A percentile compares a stretch with the other conserved stretches of the same genome.
phyloP scores from a whole-genome alignment of 192 early-diverging fungal species.

The Funneliformis geosporum region DNA sequence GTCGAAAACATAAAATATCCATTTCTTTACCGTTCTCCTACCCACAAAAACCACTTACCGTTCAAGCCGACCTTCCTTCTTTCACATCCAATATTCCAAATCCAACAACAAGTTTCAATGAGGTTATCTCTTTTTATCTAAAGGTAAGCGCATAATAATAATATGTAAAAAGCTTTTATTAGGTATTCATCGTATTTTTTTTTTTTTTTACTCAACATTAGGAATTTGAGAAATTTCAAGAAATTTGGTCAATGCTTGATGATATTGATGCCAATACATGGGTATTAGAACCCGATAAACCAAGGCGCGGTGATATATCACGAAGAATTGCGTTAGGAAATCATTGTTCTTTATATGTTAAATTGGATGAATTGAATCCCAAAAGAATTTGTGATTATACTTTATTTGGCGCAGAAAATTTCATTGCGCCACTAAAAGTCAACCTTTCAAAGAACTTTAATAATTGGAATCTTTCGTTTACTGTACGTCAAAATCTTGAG shows the following conservation, averaged over 20 bases:
- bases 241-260: slow-evolving; percentile 31
- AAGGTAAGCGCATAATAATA: not conserved
- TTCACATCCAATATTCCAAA: not conserved
- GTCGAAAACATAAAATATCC: slow-evolving; percentile 23
- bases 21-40: slow-evolving; percentile 17
- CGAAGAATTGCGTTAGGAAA: slow-evolving; percentile 29
- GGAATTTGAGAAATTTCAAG: slow-evolving; percentile 30
- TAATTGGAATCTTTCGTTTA: slow-evolving; percentile 6
- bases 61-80: slow-evolving; percentile 11
- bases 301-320: slow-evolving; percentile 24
- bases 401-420: slow-evolving; percentile 23
- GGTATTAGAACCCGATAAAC: slow-evolving; percentile 30
- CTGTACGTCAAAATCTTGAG: slow-evolving; percentile 26
- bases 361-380: slow-evolving; percentile 11
- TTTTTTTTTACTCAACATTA: not conserved
- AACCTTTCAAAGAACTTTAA: slow-evolving; percentile 17
- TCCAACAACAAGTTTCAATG: not conserved
- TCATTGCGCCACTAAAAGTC: not conserved
- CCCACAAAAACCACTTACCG: not conserved
- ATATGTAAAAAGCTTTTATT: too few relatives aligned
- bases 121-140: not conserved
- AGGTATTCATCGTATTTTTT: too few relatives aligned
- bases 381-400: slow-evolving; percentile 1
- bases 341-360: slow-evolving; percentile 29
- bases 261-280: slow-evolving; percentile 29